These are phyloP conservation scores for Euphorbia peplus DNA, from an alignment of 345 rosid species.

Conservation along the genomic window DNA sequence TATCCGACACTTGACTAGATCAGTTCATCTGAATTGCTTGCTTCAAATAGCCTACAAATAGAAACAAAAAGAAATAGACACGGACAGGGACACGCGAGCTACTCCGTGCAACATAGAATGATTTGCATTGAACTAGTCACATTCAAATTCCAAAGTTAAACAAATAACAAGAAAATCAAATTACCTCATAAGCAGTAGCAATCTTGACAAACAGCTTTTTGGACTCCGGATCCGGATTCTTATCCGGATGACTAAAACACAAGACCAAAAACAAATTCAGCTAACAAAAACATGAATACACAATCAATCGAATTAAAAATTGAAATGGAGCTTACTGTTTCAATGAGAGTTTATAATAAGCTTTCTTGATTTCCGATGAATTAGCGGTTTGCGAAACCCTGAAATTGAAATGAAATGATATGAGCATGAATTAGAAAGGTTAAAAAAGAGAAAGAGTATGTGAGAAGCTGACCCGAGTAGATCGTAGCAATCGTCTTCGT, in stretches of 20 bases:
- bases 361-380: conserved; percentile 88
- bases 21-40: not conserved
- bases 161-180: not conserved
- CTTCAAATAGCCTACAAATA: too few species aligned
- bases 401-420: conserved; percentile 13
- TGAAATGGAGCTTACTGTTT: conserved; percentile 53
- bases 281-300: not conserved
- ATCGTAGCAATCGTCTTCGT: conserved; percentile 96
- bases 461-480: conserved; percentile 62
- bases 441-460: not conserved
- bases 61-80: too few species aligned
- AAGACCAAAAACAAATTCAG: not conserved
- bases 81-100: too few species aligned
- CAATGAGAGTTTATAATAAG: conserved; percentile 89
- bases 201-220: conserved; percentile 80
- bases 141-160: not conserved
- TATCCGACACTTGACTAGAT: not conserved
- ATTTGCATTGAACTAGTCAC: not conserved
- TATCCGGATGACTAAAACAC: conserved; percentile 80
- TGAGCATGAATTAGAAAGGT: not conserved
- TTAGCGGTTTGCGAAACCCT: conserved; percentile 89
- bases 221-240: conserved; percentile 96
- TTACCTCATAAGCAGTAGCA: conserved; percentile 96
- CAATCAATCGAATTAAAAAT: conserved; percentile 1
- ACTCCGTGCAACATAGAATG: too few species aligned